Evolutionary conservation across 2,329 filamentous ascomycete species (phyloP).

Genomic region (Periglandula ipomoeae): DNA sequence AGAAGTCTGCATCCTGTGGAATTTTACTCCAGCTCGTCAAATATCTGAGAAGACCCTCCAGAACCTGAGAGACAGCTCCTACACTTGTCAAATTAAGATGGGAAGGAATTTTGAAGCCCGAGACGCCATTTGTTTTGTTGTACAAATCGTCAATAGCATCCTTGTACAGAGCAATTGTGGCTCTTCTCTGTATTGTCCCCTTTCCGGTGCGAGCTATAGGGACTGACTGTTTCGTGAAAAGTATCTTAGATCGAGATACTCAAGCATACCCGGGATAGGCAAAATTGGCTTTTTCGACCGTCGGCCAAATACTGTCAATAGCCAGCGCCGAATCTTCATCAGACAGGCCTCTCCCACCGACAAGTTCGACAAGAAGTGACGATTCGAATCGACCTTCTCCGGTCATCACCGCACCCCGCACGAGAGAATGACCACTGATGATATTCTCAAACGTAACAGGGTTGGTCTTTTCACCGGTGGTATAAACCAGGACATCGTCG

Average conservation of each 20-base stretch:
- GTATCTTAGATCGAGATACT: constrained; percentile 1
- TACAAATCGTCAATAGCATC: constrained; percentile 9
- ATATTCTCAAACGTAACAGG: constrained; percentile 4
- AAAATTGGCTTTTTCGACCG: constrained; percentile 3
- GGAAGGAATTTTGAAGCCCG: too few relatives aligned
- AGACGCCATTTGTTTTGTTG: neutral
- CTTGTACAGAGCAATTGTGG: constrained; percentile 9
- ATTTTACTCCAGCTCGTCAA: neutral
- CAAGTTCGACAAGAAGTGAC: neutral
- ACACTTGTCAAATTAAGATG: neutral
- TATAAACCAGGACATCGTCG: constrained; percentile 8
- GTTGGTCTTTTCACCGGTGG: constrained; percentile 9
- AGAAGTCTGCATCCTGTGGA: constrained; percentile 5
- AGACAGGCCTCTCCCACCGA: neutral
- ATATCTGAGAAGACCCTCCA: neutral
- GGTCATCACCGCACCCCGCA: constrained; percentile 5
- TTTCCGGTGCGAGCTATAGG: constrained; percentile 7
- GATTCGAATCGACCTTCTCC: constrained; percentile 3
- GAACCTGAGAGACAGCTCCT: neutral
- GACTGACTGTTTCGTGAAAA: neutral
- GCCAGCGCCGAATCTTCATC: neutral
- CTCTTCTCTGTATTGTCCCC: constrained; percentile 8
- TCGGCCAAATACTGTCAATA: constrained; percentile 6
- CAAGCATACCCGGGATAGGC: constrained; percentile 6
- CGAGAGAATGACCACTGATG: constrained; percentile 3